phyloP scores from a whole-genome alignment of 208 protist species.

The Wallacemonas collosoma region DNA sequence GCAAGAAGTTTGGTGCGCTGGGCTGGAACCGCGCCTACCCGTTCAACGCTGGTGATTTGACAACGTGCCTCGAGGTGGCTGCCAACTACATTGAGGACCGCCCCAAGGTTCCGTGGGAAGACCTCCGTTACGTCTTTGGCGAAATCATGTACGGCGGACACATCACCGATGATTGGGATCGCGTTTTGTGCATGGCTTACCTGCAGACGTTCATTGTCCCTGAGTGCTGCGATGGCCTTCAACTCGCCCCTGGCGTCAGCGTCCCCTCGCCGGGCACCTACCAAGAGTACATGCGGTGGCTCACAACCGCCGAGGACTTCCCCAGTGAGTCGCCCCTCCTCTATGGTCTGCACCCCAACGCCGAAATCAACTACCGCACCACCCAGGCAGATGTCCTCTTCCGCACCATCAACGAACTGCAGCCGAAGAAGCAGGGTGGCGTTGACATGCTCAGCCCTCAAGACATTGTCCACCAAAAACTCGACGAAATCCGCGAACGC shows the following conservation, averaged over 20 bases:
- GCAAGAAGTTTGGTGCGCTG: slow-evolving; percentile 98
- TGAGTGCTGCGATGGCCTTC: slow-evolving; percentile 91
- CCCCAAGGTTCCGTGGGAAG: slow-evolving; percentile 97
- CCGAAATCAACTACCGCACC: slow-evolving; percentile 99
- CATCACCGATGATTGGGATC: slow-evolving; percentile 99
- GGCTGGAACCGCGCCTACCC: slow-evolving; percentile 98
- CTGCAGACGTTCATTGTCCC: slow-evolving; percentile 90
- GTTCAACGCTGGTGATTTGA: slow-evolving; percentile 98
- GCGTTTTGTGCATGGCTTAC: slow-evolving; percentile 97
- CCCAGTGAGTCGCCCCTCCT: slow-evolving; percentile 95
- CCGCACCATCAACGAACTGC: slow-evolving; percentile 96
- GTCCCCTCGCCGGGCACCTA: slow-evolving; percentile 87
- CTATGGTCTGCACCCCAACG: slow-evolving; percentile 99
- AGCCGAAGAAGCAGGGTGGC: slow-evolving; percentile 92
- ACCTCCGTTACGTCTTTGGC: slow-evolving; percentile 99
- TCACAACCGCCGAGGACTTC: slow-evolving; percentile 89
- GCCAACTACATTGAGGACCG: slow-evolving; percentile 98
- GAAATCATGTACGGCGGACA: slow-evolving; percentile 99
- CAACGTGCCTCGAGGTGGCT: slow-evolving; percentile 95
- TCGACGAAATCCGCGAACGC: slow-evolving; percentile 92
- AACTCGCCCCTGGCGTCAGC: slow-evolving; percentile 93
- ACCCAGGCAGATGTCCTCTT: slow-evolving; percentile 96
- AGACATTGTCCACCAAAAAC: slow-evolving; percentile 92
- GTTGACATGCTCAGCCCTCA: slow-evolving; percentile 87
- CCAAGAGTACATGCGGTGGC: slow-evolving; percentile 96